Evolutionary conservation across 192 early-diverging fungal species (phyloP).

Genomic region (Entomortierella beljakovae): DNA sequence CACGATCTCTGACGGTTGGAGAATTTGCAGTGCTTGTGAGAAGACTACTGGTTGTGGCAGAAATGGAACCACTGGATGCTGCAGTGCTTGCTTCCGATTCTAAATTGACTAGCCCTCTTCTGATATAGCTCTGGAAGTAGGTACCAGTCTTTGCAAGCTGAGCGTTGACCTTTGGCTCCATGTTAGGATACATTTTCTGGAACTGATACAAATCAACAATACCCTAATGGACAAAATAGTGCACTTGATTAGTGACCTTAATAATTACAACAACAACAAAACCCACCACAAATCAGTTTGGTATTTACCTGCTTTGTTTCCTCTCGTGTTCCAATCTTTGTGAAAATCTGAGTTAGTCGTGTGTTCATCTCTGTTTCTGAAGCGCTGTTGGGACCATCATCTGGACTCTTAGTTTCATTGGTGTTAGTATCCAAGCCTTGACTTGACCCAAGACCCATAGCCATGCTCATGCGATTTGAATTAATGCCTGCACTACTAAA

Average conservation of each 20-base stretch:
- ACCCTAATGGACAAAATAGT: conserved; percentile 54
- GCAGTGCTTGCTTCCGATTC: conserved; percentile 60
- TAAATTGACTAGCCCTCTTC: conserved; percentile 70
- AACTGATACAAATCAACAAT: conserved; percentile 82
- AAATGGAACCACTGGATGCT: conserved; percentile 1
- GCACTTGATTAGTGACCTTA: too few species aligned
- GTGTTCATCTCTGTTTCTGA: conserved; percentile 74
- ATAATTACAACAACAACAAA: background rate
- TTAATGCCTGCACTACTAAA: conserved; percentile 20
- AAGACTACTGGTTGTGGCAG: background rate
- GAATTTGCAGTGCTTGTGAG: background rate
- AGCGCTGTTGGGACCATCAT: conserved; percentile 21
- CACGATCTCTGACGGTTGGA: conserved; percentile 16
- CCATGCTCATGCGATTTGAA: conserved; percentile 18
- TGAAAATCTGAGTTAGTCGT: conserved; percentile 75
- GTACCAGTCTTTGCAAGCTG: conserved; percentile 70
- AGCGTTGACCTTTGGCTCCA: conserved; percentile 69
- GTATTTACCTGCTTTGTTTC: conserved; percentile 70
- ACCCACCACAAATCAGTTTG: background rate
- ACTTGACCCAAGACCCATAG: conserved; percentile 18
- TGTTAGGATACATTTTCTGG: conserved; percentile 76
- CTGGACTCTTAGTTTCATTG: conserved; percentile 13
- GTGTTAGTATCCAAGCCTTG: conserved; percentile 10
- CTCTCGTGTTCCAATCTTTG: conserved; percentile 74
- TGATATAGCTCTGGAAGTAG: conserved; percentile 82